Evolutionary conservation across 306 rosid species (phyloP), one percentile per base, ranked within the genome.

Genomic region (Abrus pulchellus): DNA sequence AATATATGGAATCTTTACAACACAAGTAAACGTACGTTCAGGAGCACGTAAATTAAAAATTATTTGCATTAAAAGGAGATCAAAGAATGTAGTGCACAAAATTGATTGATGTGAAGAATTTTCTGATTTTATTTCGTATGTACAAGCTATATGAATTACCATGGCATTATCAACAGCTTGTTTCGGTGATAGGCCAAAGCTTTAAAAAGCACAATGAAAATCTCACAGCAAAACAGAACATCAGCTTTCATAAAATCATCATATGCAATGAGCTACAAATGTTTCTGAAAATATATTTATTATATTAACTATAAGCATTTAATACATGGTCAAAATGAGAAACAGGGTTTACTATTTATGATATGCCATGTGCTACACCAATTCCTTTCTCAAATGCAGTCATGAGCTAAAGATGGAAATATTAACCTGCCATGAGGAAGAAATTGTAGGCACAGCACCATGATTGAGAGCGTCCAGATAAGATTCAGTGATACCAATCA

Each of bases 401-500:
- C 68, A 76, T 43, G 56, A 66, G 34, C 34, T 27, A 52, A 64
- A 14, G 32, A 60, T 33, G 28, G 48, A 9, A 67, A 41, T 50
- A 86, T 80, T 45, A 53, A 90, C 97, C 97, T 93, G 97, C 94
- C 97, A 93, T n/a, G 97, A 90, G 56, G 97, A 93, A 74, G 92
- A 82, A 83, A 93, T 90, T 49, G 94, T 84, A 60, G 96, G 97
- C 68, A 90, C 97, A 2, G 96, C 97, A 84, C 96, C 97, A 54
- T 88, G 87, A 78, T 93, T 90, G 27, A 93, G 87, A 76, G 97
- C 97, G 74, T 91, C 89, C 36, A 93, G 89, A 90, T 93, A 93
- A 78, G 97, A 86, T 81, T 93, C 82, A 0, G 90, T 89, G 63
- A 93, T 81, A 28, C 97, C 96, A 61, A 93, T 86, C 80, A 93